A percentile compares a stretch with the other conserved stretches of the same genome.
These are phyloP conservation scores for Rickenella mellea DNA, from an alignment of 768 basidiomycete species.

Conservation along the genomic window DNA sequence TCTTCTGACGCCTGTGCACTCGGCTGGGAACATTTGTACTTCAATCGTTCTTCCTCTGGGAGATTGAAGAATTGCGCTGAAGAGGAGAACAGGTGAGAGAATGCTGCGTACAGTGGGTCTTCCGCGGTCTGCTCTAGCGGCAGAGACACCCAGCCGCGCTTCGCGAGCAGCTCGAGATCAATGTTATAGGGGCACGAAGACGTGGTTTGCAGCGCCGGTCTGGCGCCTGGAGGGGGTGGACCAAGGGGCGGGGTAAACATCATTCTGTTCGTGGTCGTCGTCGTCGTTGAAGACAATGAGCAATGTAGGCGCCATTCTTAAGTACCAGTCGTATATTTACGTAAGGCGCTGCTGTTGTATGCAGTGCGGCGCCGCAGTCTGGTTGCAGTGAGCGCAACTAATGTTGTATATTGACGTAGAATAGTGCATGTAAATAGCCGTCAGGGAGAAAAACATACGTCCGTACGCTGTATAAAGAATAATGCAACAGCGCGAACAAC, in stretches of 20 bases:
- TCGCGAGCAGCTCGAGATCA: background rate
- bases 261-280: background rate
- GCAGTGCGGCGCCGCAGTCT: too few species aligned
- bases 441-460: too few species aligned
- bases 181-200: background rate
- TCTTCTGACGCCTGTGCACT: conserved; percentile 10
- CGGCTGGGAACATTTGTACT: conserved; percentile 1
- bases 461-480: too few species aligned
- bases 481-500: too few species aligned
- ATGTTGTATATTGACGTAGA: too few species aligned
- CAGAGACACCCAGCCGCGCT: conserved; percentile 2
- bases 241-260: background rate
- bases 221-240: background rate
- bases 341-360: too few species aligned
- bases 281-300: background rate
- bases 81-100: conserved; percentile 2
- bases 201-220: background rate
- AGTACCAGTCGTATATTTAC: too few species aligned
- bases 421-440: too few species aligned
- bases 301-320: too few species aligned
- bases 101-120: conserved; percentile 4
- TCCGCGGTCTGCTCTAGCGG: background rate
- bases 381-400: too few species aligned
- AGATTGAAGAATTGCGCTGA: conserved; percentile 6
- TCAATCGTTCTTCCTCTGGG: conserved; percentile 1